Percentiles rank a stretch among this genome's conserved stretches.
These are phyloP conservation scores for Fonsecaea nubica DNA, from an alignment of 2,329 filamentous ascomycete species.

Conservation along the genomic window DNA sequence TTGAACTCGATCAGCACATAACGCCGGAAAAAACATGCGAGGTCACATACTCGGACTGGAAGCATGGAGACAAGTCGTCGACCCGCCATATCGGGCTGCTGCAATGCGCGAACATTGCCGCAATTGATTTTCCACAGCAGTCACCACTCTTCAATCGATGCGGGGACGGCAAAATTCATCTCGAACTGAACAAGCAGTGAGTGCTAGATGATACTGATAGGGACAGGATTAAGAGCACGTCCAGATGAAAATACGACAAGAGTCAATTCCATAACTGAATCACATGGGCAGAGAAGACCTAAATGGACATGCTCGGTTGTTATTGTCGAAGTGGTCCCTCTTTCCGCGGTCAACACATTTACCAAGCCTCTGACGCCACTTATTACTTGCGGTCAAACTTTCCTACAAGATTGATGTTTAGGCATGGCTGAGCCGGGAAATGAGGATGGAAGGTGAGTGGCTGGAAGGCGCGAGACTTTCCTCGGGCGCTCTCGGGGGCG, in stretches of 20 bases:
- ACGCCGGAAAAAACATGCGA: slow-evolving; percentile 3
- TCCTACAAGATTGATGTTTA: not conserved
- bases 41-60: slow-evolving; percentile 60
- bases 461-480: not conserved
- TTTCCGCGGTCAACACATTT: not conserved
- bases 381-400: not conserved
- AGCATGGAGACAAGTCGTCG: slow-evolving; percentile 69
- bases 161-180: slow-evolving; percentile 24
- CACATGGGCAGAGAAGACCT: not conserved
- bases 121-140: slow-evolving; percentile 26
- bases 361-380: not conserved
- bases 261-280: not conserved
- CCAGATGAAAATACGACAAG: not conserved
- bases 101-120: slow-evolving; percentile 63
- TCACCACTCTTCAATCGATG: slow-evolving; percentile 26
- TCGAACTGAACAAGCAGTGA: slow-evolving; percentile 8
- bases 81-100: slow-evolving; percentile 63
- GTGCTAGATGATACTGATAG: slow-evolving; percentile 7
- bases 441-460: not conserved
- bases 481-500: not conserved
- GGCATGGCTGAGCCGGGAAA: not conserved
- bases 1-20: slow-evolving; percentile 16
- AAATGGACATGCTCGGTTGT: slow-evolving; percentile 1
- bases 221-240: slow-evolving; percentile 6
- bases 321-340: not conserved